Base-by-base conservation (phyloP, 306 rosid species). In the Rosa chinensis region DNA sequence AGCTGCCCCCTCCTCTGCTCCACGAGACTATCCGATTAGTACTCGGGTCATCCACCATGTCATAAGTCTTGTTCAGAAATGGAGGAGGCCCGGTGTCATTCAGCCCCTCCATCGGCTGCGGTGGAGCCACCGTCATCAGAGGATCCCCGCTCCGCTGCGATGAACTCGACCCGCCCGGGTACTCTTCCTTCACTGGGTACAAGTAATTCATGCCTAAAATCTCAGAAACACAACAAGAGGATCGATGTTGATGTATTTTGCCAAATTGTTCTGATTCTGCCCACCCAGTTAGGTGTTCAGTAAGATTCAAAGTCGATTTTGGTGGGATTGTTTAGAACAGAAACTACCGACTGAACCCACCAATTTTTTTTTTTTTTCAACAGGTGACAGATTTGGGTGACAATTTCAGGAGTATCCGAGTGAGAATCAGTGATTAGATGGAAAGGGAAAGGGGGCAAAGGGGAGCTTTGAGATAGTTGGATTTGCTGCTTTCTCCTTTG, bases 61-160 rank as follows among this genome's bases (percentile, higher is more conserved):
- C 99, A 43, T 77, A 95, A 0, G 96, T 90, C 89, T 95, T 95
- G 63, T 91, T 91, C 25, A 95, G 90, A 56, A 95, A 95, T 42
- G 99, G 99, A 1, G 99, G 98, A 20, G 98, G 97, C 1, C 99
- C 99, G 3, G 73, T 40, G 49, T 93, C 97, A 75, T 95, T 86
- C 23, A 95, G 90, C 3, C 99, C 92, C 82, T 89, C 93, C 92
- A 90, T 89, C 47, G 99, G 99, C 86, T 85, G 80, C 4, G 98
- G 99, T 52, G 76, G 79, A 20, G 71, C 21, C 84, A 74, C 77
- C 84, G 53, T 40, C 62, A 72, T 43, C 62, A 70, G 14, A 43
- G 50, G 56, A 4, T 82, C 87, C 59, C 77, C 76, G 16, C 84
- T 87, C 14, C 68, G 35, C 17, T 78, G 80, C 43, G 88, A 71